Evolutionary conservation across 345 rosid genomes (phyloP).

Genomic region (Lepidium africanum): DNA sequence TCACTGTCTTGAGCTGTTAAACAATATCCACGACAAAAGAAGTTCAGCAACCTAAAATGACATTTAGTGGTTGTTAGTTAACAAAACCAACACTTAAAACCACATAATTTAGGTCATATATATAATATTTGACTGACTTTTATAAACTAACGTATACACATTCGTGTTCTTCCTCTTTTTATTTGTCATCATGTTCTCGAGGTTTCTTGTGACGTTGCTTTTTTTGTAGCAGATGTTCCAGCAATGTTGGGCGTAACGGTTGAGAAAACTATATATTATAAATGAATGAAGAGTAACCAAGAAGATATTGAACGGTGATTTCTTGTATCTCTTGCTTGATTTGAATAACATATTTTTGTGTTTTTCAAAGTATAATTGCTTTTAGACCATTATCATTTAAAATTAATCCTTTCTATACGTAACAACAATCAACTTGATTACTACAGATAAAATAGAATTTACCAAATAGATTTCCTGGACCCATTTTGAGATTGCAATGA

Average conservation of each 20-base stretch:
- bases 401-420: slow-evolving; percentile 12
- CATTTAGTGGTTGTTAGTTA: slow-evolving; percentile 27
- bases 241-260: slow-evolving; percentile 53
- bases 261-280: slow-evolving; percentile 44
- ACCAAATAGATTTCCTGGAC: slow-evolving; percentile 18
- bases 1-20: slow-evolving; percentile 19
- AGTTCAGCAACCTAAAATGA: slow-evolving; percentile 30
- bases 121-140: slow-evolving; percentile 15
- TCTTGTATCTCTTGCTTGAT: slow-evolving; percentile 11
- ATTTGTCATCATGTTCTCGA: slow-evolving; percentile 28
- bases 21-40: slow-evolving; percentile 26
- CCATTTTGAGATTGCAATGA: slow-evolving; percentile 9
- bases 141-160: slow-evolving; percentile 16
- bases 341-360: slow-evolving; percentile 9
- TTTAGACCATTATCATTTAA: slow-evolving; percentile 17
- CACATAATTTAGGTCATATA: slow-evolving; percentile 16
- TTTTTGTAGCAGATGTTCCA: slow-evolving; percentile 25
- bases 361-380: slow-evolving; percentile 5
- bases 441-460: slow-evolving; percentile 6
- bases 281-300: slow-evolving; percentile 26
- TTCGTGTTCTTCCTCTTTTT: slow-evolving; percentile 17
- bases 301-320: slow-evolving; percentile 29
- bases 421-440: slow-evolving; percentile 5
- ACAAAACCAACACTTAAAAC: slow-evolving; percentile 11
- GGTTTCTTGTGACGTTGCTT: slow-evolving; percentile 23